Base-by-base conservation (phyloP, 805 yeast genomes). In the Candida morakotiae region DNA sequence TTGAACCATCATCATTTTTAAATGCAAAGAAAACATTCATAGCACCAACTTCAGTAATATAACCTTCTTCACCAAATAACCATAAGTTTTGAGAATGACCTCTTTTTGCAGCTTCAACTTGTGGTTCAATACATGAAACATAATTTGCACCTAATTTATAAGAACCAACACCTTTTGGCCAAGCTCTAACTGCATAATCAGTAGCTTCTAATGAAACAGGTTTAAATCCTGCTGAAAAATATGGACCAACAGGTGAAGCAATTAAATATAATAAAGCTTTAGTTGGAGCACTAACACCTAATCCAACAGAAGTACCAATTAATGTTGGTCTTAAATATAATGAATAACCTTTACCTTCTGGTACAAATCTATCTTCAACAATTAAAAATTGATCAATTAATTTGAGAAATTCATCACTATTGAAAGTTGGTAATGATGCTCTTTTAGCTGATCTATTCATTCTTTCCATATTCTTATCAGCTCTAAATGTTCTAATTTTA, bases 141-240 rank as follows among this genome's bases (percentile, higher is more conserved):
- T 91, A 91, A 73, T 91, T 91, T 44, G 96, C 97, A 64, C 98
- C 98, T 54, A 91, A 78, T 67, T 91, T 91, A 64, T 79, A 83
- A 77, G 91, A 84, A 66, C 98, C 98, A 52, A 81, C 88, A 63
- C 98, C 98, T 55, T 96, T 96, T 58, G 98, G 98, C 98, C 98
- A 91, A 21, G 98, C 98, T 71, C 98, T 85, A 23, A 89, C 89
- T 35, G 96, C 96, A 52, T 86, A 81, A 58, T 87, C 95, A 24
- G 96, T 89, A 48, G 98, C 97, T 68, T 91, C 96, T 47, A 93
- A 75, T 44, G 78, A 73, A 38, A 93, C 96, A 28, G 98, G 96
- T 67, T 89, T 88, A 79, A 91, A 91, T 14, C 98, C 97, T 14
- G 96, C 84, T 54, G 83, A 75, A 46, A 50, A 65, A 75, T 91